Conservation (phyloP, 441 rosid species). For the Macaranga tanarius region DNA sequence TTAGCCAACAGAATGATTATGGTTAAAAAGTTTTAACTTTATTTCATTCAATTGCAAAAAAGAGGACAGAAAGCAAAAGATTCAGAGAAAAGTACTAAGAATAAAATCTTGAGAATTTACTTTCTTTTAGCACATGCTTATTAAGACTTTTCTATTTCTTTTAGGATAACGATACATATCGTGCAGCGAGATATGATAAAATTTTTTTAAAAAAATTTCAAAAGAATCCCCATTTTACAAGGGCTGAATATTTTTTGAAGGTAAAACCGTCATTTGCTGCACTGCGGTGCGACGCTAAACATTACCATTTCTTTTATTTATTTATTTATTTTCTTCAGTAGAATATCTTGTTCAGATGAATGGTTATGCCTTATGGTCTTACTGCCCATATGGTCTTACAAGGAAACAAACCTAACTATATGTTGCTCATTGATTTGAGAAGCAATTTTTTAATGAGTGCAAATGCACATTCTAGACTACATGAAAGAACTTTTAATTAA, state of each 20-base stretch:
- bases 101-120: conserved; percentile 21
- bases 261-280: too few relatives aligned
- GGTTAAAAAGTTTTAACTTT: not conserved
- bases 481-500: too few relatives aligned
- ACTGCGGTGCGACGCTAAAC: too few relatives aligned
- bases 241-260: too few relatives aligned
- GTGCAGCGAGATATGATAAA: too few relatives aligned
- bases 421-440: not conserved
- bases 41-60: not conserved
- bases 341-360: not conserved
- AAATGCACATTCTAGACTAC: too few relatives aligned
- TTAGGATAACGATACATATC: too few relatives aligned
- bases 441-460: not conserved
- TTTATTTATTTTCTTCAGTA: not conserved
- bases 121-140: not conserved
- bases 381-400: too few relatives aligned
- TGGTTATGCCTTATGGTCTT: not conserved
- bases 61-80: conserved; percentile 12
- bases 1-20: not conserved
- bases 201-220: too few relatives aligned
- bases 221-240: too few relatives aligned
- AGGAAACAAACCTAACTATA: not conserved
- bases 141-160: not conserved
- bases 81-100: conserved; percentile 21
- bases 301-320: not conserved